Evolutionary conservation across 768 basidiomycete genomes (phyloP).

Genomic region (Crepidotus variabilis): DNA sequence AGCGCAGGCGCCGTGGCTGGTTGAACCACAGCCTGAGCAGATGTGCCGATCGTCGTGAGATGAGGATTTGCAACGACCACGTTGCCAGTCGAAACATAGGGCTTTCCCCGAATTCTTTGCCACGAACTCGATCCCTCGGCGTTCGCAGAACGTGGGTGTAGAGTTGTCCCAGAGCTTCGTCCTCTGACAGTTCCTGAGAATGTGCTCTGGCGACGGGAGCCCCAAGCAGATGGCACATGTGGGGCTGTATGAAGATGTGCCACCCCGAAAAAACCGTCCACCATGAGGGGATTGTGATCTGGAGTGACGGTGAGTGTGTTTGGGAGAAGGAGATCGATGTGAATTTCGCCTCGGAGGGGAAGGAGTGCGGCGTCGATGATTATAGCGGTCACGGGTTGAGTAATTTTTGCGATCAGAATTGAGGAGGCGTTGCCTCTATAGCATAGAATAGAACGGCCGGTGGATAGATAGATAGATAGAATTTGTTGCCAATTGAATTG

Average conservation of each 20-base stretch:
- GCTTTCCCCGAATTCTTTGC: constrained; percentile 7
- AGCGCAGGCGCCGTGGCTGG: constrained; percentile 32
- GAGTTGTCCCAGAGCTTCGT: constrained; percentile 18
- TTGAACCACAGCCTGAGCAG: constrained; percentile 38
- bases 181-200: constrained; percentile 2
- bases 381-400: no score
- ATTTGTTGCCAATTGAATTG: no score
- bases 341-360: no score
- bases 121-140: constrained; percentile 10
- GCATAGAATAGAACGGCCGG: no score
- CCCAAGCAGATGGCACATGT: constrained; percentile 25
- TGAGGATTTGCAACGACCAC: constrained; percentile 14
- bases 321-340: no score
- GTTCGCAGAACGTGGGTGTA: constrained; percentile 9
- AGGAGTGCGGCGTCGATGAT: no score
- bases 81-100: constrained; percentile 31
- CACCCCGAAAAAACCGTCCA: neutral
- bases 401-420: no score
- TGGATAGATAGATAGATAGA: no score
- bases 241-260: neutral
- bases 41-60: constrained; percentile 22
- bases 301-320: no score
- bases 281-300: no score
- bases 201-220: constrained; percentile 10
- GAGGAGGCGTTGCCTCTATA: no score